Base-by-base conservation (phyloP, 2,329 filamentous ascomycete species). In the Annulohypoxylon truncatum region DNA sequence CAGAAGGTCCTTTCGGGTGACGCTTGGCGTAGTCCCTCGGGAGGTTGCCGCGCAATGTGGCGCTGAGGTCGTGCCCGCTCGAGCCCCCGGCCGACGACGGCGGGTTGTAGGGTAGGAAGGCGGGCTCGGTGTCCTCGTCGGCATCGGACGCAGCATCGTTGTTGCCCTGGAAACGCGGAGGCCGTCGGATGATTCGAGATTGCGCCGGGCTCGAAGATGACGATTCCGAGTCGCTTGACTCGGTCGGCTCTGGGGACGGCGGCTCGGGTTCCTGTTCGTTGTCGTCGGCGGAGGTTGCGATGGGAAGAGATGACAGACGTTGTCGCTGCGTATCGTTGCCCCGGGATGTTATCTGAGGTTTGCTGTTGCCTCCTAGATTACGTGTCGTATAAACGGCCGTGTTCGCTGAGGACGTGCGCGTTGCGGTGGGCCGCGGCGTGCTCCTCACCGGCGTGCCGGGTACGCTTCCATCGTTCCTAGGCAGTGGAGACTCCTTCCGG, bases 141-240 rank as follows among this genome's bases (percentile, higher is more conserved):
- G 79, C 83, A 10, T 72, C 73, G n/a, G 73, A 75, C 2, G 73
- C 71, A 10, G 74, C 75, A n/a, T 83, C 80, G 15, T 72, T 74
- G 67, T 72, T 74, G 68, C 62, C 64, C 51, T 82, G 80, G 61
- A 84, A 87, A 18, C 85, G 82, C 9, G 87, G 86, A 2, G 87
- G 87, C 1, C 87, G 84, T 20, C 85, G 84, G 72, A 89, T 88
- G 67, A 89, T 88, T 60, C 86, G 82, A 12, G 86, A 89, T 72
- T 88, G 84, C 2, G 83, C 86, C 0, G 85, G 84, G 66, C 82
- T 82, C 0, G 84, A 87, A 0, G 78, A 78, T 0, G 77, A 76
- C 1, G 72, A 71, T n/a, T 57, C 69, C 0, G 75, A 74, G 2
- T 75, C 77, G 60, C 75, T 74, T 3, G 77, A 82, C 26, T 84